Base-by-base conservation (phyloP, 495 filamentous ascomycete species). In the Aspergillus saccharolyticus region DNA sequence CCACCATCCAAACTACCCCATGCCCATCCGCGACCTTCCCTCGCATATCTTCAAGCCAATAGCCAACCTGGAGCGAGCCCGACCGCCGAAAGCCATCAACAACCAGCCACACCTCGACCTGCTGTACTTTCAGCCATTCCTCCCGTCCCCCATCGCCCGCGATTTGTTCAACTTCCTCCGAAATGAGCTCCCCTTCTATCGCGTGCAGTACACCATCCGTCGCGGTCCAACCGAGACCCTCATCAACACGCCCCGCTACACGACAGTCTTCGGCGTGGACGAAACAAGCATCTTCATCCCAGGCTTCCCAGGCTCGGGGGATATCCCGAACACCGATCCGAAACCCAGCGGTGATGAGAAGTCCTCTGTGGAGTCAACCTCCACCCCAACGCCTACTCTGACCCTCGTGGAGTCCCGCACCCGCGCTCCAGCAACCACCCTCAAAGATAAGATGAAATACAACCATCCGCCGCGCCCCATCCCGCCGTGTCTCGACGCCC, bases 241-340 rank as follows among this genome's bases (percentile, higher is more conserved):
- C 5, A 82, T 90, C 54, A 82, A 77, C 47, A 90, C 87, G 6
- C 88, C 88, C 3, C 77, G 86, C 15, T 88, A 73, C 60, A 90
- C 86, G 0, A 87, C 88, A 2, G 85, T 89, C 18, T 90, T 89
- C 58, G 88, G 87, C 5, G 67, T 89, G 2, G 87, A 91, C 58
- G 79, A 78, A 12, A 87, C 81, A 24, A 75, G 78, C 0, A 63
- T 56, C 1, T 86, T 70, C 47, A 52, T 52, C 16, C 20, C 51
- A 8, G n/a, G 57, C 21, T 18, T 52, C 16, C 20, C 51, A 8
- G n/a, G 57, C 21, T 18, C 52, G 33, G 6, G 14, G 33, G 33
- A 39, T 15, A 39, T 15, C 33, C 4, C 33, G 33, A 39, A 5
- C 2, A 39, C 33, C 33, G 14, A 39, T 15, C 12, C 33, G 33